Evolutionary conservation across 2,329 filamentous ascomycete species (phyloP).

Genomic region (Chrysoporthe cubensis): DNA sequence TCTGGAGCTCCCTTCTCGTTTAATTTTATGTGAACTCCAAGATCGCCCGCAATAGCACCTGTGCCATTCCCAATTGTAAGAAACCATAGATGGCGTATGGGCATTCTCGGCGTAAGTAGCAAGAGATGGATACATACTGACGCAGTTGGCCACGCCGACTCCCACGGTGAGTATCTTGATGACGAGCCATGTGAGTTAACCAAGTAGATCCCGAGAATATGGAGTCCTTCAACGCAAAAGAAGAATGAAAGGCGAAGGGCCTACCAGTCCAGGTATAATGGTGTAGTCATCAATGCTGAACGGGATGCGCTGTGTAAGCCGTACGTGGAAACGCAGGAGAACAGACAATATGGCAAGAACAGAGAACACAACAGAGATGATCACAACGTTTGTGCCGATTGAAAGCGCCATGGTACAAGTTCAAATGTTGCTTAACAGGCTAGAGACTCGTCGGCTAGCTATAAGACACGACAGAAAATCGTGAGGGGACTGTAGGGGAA

Average conservation of each 20-base stretch:
- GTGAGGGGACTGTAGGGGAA: no score
- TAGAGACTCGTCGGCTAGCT: background rate
- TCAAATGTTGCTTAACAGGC: background rate
- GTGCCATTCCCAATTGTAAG: background rate
- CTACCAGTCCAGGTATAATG: background rate
- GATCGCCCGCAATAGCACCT: constrained; percentile 4
- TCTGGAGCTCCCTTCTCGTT: background rate
- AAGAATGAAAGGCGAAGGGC: no score
- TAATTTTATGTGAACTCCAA: background rate
- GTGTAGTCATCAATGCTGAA: background rate
- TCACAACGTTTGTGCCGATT: constrained; percentile 3
- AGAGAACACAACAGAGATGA: constrained; percentile 7
- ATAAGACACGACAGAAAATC: no score
- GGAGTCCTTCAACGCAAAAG: no score
- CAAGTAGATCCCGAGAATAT: background rate
- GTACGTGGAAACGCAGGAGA: background rate
- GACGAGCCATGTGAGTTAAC: no score
- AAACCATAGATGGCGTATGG: no score
- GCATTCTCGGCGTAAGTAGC: background rate
- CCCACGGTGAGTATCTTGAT: background rate
- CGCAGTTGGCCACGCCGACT: background rate
- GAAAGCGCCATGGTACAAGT: constrained; percentile 7
- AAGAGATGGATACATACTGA: background rate
- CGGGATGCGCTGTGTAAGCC: background rate
- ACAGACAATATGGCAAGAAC: background rate